Conservation (phyloP, 345 rosid genomes). For the Citrus medica region DNA sequence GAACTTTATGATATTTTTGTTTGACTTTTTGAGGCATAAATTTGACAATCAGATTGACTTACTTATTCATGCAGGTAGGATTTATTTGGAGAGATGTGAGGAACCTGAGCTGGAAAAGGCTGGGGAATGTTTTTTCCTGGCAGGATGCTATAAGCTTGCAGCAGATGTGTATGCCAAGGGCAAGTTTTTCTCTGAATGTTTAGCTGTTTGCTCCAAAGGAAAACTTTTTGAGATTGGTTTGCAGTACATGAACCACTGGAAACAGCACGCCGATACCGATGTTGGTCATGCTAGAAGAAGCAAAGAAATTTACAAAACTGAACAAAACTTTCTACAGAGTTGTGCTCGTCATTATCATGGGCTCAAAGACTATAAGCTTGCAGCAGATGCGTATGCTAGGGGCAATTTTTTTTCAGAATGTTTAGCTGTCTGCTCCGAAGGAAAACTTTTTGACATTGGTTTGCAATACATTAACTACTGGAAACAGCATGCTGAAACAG, state of each 20-base stretch:
- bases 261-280: slow-evolving; percentile 2
- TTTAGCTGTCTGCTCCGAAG: slow-evolving; percentile 25
- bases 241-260: slow-evolving; percentile 34
- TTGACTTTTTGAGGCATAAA: not conserved
- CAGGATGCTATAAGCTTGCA: slow-evolving; percentile 26
- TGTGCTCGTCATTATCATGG: no score
- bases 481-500: slow-evolving; percentile 10
- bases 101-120: slow-evolving; percentile 33
- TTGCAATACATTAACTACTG: slow-evolving; percentile 9
- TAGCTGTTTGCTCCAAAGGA: slow-evolving; percentile 32
- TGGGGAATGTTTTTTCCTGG: slow-evolving; percentile 42
- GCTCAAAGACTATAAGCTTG: no score
- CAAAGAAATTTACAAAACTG: no score
- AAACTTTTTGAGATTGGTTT: slow-evolving; percentile 40
- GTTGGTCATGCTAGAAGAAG: no score
- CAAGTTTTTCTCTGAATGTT: slow-evolving; percentile 29
- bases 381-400: no score
- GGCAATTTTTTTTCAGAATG: slow-evolving; percentile 28
- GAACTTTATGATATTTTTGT: not conserved
- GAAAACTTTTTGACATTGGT: slow-evolving; percentile 38
- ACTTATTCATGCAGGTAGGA: slow-evolving; percentile 24
- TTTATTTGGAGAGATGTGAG: slow-evolving; percentile 39
- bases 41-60: not conserved
- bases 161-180: slow-evolving; percentile 40
- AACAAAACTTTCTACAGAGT: no score